Base-by-base conservation (phyloP, 179 eudicot species). In the Dionaea muscipula region DNA sequence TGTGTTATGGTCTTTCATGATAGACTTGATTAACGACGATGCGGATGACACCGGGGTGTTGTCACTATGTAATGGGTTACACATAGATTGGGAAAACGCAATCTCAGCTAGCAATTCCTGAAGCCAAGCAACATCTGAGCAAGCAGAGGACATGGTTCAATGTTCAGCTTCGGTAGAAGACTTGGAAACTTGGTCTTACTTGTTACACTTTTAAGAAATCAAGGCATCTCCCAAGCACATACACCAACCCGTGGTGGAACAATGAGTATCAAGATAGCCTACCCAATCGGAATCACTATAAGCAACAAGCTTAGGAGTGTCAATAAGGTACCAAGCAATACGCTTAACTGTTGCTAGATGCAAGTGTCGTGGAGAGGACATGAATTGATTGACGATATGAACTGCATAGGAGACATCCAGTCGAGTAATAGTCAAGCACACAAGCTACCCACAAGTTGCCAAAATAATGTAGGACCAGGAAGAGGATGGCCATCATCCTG, bases 201-300 rank as follows among this genome's bases (percentile, higher is more conserved):
- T n/a, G n/a, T n/a, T n/a, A n/a, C n/a, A n/a, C n/a, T n/a, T n/a
- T n/a, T n/a, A n/a, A n/a, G n/a, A n/a, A n/a, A n/a, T n/a, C n/a
- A n/a, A n/a, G n/a, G n/a, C 15, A 26, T 19, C 36, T 4, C 4
- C 43, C 5, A 33, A 6, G 21, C n/a, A 53, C 26, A 53, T 53
- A 25, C 57, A 26, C 15, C 57, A 33, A 9, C 25, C 25, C 3
- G 24, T 31, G 21, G 20, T 3, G 1, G 57, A 53, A 7, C 26
- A 26, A 0, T 25, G 10, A 17, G 57, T 35, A 53, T 53, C 57
- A 2, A 10, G 10, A 53, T 44, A 28, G 18, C 44, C 14, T 33
- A 25, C 26, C 57, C 57, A 53, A 35, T 53, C 25, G 20, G 12
- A 22, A 35, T 53, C 57, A 35, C 24, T 31, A 53, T 10, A 31